Base-by-base conservation (phyloP, 345 rosid genomes). In the Syzygium aqueum region DNA sequence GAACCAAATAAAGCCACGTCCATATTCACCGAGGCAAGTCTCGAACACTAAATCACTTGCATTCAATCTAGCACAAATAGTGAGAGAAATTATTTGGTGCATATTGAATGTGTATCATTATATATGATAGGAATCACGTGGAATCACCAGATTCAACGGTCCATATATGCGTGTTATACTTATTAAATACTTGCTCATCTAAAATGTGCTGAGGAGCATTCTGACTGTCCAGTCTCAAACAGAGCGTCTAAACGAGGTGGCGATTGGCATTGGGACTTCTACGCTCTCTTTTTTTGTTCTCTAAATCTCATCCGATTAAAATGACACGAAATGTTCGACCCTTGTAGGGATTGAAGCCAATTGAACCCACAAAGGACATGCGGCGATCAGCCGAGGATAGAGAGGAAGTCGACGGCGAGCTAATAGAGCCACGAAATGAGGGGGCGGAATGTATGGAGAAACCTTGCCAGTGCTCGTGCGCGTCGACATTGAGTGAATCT, bases 391-490 rank as follows among this genome's bases (percentile, higher is more conserved):
- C 84, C 30, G 51, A 37, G 85, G 23, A 50, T 2, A 25, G 43
- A 7, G 85, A 21, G 84, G 54, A 53, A 21, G 27, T 27, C 63
- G 17, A 11, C 28, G 87, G 61, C 6, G 50, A 61, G 65, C 15
- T 22, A 30, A 13, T 21, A 6, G 52, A 78, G 82, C 2, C 8
- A 3, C 80, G 1, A 37, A 73, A 37, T 49, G 49, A 33, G 11
- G 49, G 14, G 14, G 82, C 49, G 27, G 40, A 37, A 37, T 37
- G 82, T 13, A 9, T 37, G 49, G 89, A 90, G 77, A 59, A 53
- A 51, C 93, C 94, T 16, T 92, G 92, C 89, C 93, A 91, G 86
- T 92, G 94, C 84, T 85, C 91, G 2, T 30, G 90, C 78, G 51
- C 37, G 3, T 11, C 40, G 30, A 23, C 30, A 0, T 8, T 23